Base-by-base conservation (phyloP, 495 filamentous ascomycete genomes). In the Darksidea phi region DNA sequence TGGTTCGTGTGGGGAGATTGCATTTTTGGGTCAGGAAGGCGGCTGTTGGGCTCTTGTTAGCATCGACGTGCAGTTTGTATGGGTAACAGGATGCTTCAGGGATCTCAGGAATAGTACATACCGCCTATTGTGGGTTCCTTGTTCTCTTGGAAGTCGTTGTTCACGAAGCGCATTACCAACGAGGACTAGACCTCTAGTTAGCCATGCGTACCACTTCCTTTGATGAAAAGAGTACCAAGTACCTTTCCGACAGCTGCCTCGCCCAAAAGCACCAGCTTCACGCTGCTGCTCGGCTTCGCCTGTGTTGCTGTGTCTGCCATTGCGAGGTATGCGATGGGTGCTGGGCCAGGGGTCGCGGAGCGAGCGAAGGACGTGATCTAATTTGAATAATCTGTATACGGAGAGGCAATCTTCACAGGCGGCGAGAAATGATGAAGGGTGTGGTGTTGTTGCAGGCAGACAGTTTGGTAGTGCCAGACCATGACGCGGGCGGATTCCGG, bases 101-200 rank as follows among this genome's bases (percentile, higher is more conserved):
- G 54, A 43, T 5, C 5, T 43, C 41, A 52, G 57, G 54, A 54
- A 61, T 55, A 56, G 21, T 38, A 74, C 85, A 70, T 84, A 95
- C 93, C 93, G 80, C 94, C 94, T 79, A 98, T 98, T 53, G 94
- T 98, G 45, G 94, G 94, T 72, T 98, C 94, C 80, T 98, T 98
- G 75, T 98, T 98, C 77, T 97, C 95, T 79, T 98, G 94, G 70
- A 97, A 98, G 77, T 97, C 94, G 78, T 98, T 92, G 82, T 97
- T 98, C 72, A 98, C 94, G 73, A 98, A 98, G 69, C 94, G 90
- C 67, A 98, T 84, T 54, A 98, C 94, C 50, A 98, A 87, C 41
- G 94, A 98, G 38, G 95, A 97, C 94, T 98, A 38, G 32, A n/a
- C 38, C 63, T 42, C 73, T 59, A 74, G 72, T 62, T 54, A 56